Evolutionary conservation across 2,329 filamentous ascomycete genomes (phyloP).

Genomic region (Botrytis fragariae): DNA sequence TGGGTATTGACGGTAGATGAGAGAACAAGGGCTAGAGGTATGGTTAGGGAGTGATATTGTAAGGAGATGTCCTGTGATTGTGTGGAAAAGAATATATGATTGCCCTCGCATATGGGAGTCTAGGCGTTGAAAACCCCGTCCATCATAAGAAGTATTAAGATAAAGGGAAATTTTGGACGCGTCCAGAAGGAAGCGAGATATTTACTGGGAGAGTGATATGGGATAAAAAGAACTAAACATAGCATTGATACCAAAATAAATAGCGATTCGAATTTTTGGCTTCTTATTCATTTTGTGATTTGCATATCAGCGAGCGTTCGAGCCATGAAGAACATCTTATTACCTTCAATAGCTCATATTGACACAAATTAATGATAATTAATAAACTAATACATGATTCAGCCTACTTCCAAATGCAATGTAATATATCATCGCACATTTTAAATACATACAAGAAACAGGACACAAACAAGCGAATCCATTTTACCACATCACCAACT

Average conservation of each 20-base stretch:
- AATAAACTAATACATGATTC: not conserved
- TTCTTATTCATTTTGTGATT: not conserved
- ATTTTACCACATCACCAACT: not conserved
- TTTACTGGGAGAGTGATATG: not conserved
- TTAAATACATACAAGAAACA: not conserved
- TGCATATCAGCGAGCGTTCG: not conserved
- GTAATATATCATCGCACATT: not conserved
- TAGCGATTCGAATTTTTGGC: not conserved
- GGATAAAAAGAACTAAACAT: not conserved
- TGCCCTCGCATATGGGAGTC: not conserved
- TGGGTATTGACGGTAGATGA: slow-evolving; percentile 75
- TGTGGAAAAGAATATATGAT: not conserved
- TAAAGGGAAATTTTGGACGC: not conserved
- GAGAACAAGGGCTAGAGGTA: slow-evolving; percentile 65
- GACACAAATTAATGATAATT: not conserved
- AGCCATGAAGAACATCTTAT: not conserved
- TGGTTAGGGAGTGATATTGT: slow-evolving; percentile 48
- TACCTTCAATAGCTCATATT: not conserved
- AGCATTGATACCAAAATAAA: not conserved
- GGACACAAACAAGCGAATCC: not conserved
- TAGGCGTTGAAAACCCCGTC: not conserved
- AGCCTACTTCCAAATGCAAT: not conserved
- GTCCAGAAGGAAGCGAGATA: not conserved
- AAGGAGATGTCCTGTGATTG: not conserved
- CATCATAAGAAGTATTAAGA: not conserved